phyloP scores from a whole-genome alignment of 179 eudicot species.

The Beta macrorhiza region DNA sequence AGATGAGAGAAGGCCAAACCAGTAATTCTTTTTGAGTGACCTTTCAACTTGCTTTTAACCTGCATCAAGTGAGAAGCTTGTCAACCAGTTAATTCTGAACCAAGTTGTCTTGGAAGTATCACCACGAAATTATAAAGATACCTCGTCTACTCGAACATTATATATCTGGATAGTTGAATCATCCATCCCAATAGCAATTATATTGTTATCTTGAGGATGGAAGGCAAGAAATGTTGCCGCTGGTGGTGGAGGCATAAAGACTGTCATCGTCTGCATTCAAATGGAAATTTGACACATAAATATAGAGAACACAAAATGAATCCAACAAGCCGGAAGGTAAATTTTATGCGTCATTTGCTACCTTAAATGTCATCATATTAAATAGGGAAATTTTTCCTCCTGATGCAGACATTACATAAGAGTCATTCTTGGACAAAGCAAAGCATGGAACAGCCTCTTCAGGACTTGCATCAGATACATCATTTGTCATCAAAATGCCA shows the following conservation, averaged over 20 bases:
- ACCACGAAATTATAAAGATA: slow-evolving; percentile 22
- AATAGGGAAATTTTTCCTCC: slow-evolving; percentile 94
- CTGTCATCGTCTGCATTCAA: slow-evolving; percentile 86
- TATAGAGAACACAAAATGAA: not conserved
- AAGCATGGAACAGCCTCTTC: slow-evolving; percentile 92
- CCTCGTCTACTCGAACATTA: slow-evolving; percentile 96
- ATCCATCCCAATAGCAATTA: slow-evolving; percentile 96
- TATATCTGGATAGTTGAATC: slow-evolving; percentile 95
- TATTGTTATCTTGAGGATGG: slow-evolving; percentile 96
- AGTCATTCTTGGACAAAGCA: slow-evolving; percentile 94
- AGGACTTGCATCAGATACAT: slow-evolving; percentile 59
- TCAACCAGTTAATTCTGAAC: slow-evolving; percentile 2
- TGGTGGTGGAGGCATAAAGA: slow-evolving; percentile 97
- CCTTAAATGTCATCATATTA: slow-evolving; percentile 95
- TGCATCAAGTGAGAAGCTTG: slow-evolving; percentile 29
- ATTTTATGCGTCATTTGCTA: slow-evolving; percentile 21
- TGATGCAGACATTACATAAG: slow-evolving; percentile 96
- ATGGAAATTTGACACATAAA: not conserved
- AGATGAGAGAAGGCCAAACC: slow-evolving; percentile 93
- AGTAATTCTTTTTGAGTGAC: slow-evolving; percentile 89
- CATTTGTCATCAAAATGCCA: slow-evolving; percentile 93
- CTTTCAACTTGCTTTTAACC: slow-evolving; percentile 97
- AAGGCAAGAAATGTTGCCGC: slow-evolving; percentile 94
- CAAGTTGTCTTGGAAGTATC: not conserved
- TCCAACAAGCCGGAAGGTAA: not conserved